Conservation (phyloP, 805 yeast genomes). For the Zygosaccharomyces kombuchaensis region DNA sequence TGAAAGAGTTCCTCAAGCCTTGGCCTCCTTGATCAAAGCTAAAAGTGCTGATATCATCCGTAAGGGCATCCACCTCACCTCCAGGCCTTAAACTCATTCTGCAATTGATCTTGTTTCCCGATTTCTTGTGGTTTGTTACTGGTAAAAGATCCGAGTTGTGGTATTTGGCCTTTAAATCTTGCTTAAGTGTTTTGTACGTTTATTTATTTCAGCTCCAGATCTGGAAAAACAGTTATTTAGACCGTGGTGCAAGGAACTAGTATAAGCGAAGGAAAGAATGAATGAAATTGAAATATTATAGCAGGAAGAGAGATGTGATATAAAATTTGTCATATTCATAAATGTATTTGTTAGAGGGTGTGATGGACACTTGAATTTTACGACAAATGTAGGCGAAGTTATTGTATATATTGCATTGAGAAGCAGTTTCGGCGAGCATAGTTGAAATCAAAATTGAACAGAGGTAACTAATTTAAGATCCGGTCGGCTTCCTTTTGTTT, state of each 20-base stretch:
- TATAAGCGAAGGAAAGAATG: neutral
- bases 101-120: neutral
- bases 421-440: too few species aligned
- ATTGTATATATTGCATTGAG: too few species aligned
- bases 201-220: conserved; percentile 10
- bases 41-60: conserved; percentile 35
- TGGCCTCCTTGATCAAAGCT: conserved; percentile 26
- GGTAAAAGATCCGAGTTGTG: neutral
- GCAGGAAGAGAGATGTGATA: neutral
- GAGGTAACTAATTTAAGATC: too few species aligned
- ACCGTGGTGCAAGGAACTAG: conserved; percentile 6
- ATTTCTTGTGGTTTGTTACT: conserved; percentile 2
- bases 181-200: conserved; percentile 4
- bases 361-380: too few species aligned
- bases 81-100: conserved; percentile 28
- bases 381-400: too few species aligned
- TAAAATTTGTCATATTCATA: too few species aligned
- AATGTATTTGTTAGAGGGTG: too few species aligned
- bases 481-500: too few species aligned
- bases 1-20: conserved; percentile 13
- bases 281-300: neutral
- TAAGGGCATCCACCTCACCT: conserved; percentile 32
- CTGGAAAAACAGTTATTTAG: conserved; percentile 1
- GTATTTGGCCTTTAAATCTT: conserved; percentile 1
- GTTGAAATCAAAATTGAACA: too few species aligned